Evolutionary conservation across 2,329 filamentous ascomycete species (phyloP).

Genomic region (Aureobasidium mangrovei): DNA sequence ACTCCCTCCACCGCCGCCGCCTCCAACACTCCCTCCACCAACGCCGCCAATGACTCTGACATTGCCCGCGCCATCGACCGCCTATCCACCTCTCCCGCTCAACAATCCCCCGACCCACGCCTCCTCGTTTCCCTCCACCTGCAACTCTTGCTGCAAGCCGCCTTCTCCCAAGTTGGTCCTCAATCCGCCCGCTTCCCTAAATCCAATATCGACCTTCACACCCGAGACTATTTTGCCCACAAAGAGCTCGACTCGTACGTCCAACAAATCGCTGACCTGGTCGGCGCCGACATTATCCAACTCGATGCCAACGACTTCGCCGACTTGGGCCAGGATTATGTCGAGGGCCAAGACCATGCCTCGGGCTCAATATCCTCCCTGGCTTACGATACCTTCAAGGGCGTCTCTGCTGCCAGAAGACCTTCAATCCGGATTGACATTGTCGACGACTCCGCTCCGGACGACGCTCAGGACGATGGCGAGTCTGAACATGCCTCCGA

Average conservation of each 20-base stretch:
- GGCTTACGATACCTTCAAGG: slow-evolving; percentile 47
- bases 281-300: slow-evolving; percentile 58
- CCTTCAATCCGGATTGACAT: slow-evolving; percentile 1
- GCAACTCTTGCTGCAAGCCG: slow-evolving; percentile 17
- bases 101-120: slow-evolving; percentile 24
- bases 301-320: slow-evolving; percentile 63
- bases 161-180: slow-evolving; percentile 13
- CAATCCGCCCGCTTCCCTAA: slow-evolving; percentile 28
- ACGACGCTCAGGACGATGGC: slow-evolving; percentile 3
- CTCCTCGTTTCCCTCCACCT: slow-evolving; percentile 35
- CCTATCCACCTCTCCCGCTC: background rate
- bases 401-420: slow-evolving; percentile 12
- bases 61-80: background rate
- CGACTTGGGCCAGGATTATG: slow-evolving; percentile 58
- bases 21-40: background rate
- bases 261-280: slow-evolving; percentile 50
- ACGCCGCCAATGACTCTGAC: background rate
- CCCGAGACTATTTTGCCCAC: slow-evolving; percentile 47
- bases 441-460: background rate
- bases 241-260: slow-evolving; percentile 50
- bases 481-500: background rate
- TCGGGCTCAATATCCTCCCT: slow-evolving; percentile 35
- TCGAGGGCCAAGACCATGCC: slow-evolving; percentile 49
- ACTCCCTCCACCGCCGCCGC: slow-evolving; percentile 22
- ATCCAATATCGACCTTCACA: slow-evolving; percentile 51